Evolutionary conservation across 73 alveolate genomes (phyloP).

Genomic region (Effrenium voratum): DNA sequence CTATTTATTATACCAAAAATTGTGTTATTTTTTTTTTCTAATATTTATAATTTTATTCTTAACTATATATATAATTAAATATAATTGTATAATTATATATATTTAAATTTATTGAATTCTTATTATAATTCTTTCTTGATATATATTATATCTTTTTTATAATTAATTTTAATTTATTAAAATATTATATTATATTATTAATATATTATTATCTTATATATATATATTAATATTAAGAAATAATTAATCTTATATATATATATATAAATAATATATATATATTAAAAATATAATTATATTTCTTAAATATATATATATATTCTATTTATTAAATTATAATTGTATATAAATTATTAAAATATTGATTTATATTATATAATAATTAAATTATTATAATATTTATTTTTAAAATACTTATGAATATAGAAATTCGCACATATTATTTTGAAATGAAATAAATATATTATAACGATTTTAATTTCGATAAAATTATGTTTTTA

Average conservation of each 20-base stretch:
- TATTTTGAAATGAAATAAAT: not conserved
- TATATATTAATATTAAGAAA: not conserved
- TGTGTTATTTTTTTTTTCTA: not conserved
- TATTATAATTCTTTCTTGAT: not conserved
- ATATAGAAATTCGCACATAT: not conserved
- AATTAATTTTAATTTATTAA: too few species aligned
- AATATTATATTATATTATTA: not conserved
- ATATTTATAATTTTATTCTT: not conserved
- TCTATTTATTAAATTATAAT: not conserved
- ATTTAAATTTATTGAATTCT: not conserved
- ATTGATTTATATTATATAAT: not conserved
- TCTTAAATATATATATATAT: not conserved
- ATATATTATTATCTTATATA: not conserved
- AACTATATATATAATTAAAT: not conserved
- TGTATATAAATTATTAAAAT: not conserved
- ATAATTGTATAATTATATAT: not conserved
- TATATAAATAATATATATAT: not conserved
- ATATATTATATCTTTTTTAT: not conserved
- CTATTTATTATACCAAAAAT: not conserved
- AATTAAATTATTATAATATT: not conserved
- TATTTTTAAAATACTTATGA: not conserved
- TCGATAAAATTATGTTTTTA: not conserved
- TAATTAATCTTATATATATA: not conserved
- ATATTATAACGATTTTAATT: not conserved
- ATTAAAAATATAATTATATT: not conserved